Evolutionary conservation across 176 grass and related monocot species (phyloP).

Genomic region (Carex kokanica): DNA sequence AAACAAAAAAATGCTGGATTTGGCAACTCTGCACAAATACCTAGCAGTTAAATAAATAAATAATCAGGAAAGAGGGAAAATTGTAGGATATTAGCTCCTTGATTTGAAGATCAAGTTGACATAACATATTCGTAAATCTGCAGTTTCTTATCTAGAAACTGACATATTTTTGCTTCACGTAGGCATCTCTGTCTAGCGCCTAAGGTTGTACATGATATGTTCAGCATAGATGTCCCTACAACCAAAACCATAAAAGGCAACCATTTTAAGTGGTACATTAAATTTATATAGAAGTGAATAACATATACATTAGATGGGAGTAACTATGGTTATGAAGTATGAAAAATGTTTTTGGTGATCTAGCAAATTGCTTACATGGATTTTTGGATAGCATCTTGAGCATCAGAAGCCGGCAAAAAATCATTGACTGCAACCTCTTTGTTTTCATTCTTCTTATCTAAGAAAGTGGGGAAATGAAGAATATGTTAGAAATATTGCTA

Average conservation of each 20-base stretch:
- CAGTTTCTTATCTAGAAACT: background rate
- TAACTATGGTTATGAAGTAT: background rate
- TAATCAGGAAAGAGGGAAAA: background rate
- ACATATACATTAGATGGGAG: background rate
- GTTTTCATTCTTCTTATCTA: constrained; percentile 98
- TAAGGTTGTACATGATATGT: constrained; percentile 71
- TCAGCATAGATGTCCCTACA: constrained; percentile 74
- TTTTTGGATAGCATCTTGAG: constrained; percentile 68
- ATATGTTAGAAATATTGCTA: background rate
- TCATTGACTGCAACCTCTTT: constrained; percentile 91
- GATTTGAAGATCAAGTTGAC: background rate
- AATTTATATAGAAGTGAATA: background rate
- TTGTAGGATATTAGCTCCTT: background rate
- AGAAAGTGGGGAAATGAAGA: constrained; percentile 16
- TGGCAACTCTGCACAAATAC: constrained; percentile 10
- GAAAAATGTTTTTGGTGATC: background rate
- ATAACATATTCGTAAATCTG: background rate
- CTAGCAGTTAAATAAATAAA: background rate
- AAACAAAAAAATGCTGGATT: background rate
- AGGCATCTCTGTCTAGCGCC: constrained; percentile 35
- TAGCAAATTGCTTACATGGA: constrained; percentile 53
- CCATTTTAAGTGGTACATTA: background rate
- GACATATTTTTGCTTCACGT: background rate
- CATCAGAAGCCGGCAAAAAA: constrained; percentile 57
- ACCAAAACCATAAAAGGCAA: background rate